Base-by-base conservation (phyloP, 768 basidiomycete species). In the Boletus subparvulus region DNA sequence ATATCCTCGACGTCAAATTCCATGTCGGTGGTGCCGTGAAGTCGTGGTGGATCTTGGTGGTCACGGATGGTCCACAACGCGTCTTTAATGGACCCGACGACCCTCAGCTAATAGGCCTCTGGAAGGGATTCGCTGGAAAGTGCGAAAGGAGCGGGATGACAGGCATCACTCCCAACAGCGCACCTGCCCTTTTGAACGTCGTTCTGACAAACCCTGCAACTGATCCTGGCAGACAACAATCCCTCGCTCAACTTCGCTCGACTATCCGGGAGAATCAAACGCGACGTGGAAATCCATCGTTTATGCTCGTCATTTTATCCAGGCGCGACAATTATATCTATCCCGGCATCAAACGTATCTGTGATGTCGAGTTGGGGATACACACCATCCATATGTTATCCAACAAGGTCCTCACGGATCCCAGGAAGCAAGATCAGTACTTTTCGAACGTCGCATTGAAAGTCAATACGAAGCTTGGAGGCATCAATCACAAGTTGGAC, bases 371-470 rank as follows among this genome's bases (percentile, higher is more conserved):
- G 53, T 64, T 90, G n/a, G 91, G 90, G 1, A 65, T 94, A 24
- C 85, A 85, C 43, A 91, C 90, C 0, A 70, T 91, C n/a, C 87
- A 86, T 62, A 85, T 91, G 84, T 78, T 83, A 28, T 70, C 86
- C 11, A 64, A 61, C 7, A 92, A 90, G 67, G 87, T 86, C 9
- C 67, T 87, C 7, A 73, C 69, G 7, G 78, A 82, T 2, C 64
- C 71, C 14, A 79, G 62, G 50, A 83, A 83, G 59, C 88, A 89
- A 62, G 85, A 88, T 54, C 89, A 92, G 60, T 94, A 93, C 66
- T 80, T 91, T 52, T 88, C 90, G 11, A 93, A 91, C 59, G 83
- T 92, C 36, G 87, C 88, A 0, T 72, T 93, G 53, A 93, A 94
- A 63, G 80, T 90, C 9, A 94, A 94, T 62, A 84, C 84, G 35